Base-by-base conservation (phyloP, 73 alveolate genomes). In the Halteria grandinella region DNA sequence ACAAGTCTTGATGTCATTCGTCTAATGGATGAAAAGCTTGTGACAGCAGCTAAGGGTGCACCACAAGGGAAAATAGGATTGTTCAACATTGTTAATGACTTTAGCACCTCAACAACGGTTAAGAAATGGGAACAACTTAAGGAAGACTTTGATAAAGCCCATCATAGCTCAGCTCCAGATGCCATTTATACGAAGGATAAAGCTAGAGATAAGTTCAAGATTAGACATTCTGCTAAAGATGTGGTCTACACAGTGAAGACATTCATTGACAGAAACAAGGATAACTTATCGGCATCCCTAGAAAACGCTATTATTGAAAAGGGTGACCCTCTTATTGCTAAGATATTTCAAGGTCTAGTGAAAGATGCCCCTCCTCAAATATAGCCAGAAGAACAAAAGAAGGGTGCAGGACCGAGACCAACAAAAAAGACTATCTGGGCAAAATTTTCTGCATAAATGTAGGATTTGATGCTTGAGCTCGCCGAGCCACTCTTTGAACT, bases 231-330 rank as follows among this genome's bases (percentile, higher is more conserved):
- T 31, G 99, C 99, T 3, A 94, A 94, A 77, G 95, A 83, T 23
- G 98, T 96, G 0, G 89, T 79, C 40, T 96, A 96, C 85, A 75
- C 88, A 12, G 71, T 83, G 41, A 84, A 79, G 70, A 88, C 92
- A 41, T 94, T 96, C 79, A 80, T 93, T 23, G 98, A 90, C 10
- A 96, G 93, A 79, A 96, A 96, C 59, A 88, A 85, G 44, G 99
- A 96, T 78, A 96, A 90, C 50, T 86, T 95, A 45, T 82, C 92
- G 51, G 33, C 39, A 17, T 77, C 89, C 31, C 58, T 91, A 62
- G 87, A 75, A 79, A 60, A 62, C 54, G 64, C 92, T 75, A 58
- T 92, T 74, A 25, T n/a, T 1, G 75, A 52, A 1, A 45, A 75
- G 53, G 20, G 59, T 14, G 44, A 37, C 31, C 21, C 41, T 17